phyloP scores from a whole-genome alignment of 306 rosid species.

The Delonix regia region DNA sequence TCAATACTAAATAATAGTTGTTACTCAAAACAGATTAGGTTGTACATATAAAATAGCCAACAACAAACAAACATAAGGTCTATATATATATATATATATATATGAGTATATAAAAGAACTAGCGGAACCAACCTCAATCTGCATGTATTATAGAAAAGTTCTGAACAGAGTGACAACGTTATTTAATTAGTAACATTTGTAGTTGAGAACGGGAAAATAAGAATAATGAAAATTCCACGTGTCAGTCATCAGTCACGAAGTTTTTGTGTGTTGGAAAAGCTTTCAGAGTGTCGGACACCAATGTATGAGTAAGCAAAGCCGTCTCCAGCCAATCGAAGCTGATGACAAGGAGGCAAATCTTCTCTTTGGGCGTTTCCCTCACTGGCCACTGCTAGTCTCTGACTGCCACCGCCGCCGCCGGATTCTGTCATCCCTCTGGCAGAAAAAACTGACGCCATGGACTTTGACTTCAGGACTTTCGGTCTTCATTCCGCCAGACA shows the following conservation, averaged over 20 bases:
- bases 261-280: conserved; percentile 62
- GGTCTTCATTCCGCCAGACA: conserved; percentile 60
- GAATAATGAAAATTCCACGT: conserved; percentile 32
- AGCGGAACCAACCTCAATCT: not conserved
- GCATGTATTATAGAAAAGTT: not conserved
- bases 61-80: not conserved
- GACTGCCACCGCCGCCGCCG: not conserved
- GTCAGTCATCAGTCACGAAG: conserved; percentile 41
- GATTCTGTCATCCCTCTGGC: not conserved
- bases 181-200: not conserved
- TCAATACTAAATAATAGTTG: no score
- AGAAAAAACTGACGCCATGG: conserved; percentile 52
- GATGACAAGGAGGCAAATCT: conserved; percentile 15
- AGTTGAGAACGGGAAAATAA: not conserved
- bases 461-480: conserved; percentile 69
- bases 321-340: conserved; percentile 39
- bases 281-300: conserved; percentile 45
- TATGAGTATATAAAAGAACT: not conserved
- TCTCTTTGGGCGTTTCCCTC: not conserved
- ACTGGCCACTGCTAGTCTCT: not conserved
- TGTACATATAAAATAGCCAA: no score
- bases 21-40: no score
- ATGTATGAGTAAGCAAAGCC: conserved; percentile 44
- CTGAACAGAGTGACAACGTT: not conserved
- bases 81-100: no score